Conservation (phyloP, 1,284 basidiomycete genomes). For the Apiotrichum brassicae region DNA sequence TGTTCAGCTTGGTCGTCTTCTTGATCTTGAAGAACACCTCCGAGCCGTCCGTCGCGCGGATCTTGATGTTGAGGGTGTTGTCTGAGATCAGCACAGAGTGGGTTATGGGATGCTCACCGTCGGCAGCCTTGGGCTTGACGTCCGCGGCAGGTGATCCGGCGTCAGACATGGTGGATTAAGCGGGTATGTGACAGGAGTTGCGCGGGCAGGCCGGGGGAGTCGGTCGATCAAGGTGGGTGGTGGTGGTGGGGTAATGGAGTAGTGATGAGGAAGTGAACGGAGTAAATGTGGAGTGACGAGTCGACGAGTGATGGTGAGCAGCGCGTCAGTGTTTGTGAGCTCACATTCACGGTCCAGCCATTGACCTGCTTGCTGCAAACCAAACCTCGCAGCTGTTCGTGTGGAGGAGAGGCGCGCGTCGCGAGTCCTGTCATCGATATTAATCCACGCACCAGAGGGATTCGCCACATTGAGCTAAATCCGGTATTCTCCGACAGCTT, state of each 20-base stretch:
- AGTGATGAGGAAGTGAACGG: background rate
- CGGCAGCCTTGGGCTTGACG: constrained; percentile 57
- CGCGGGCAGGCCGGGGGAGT: background rate
- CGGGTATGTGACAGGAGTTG: background rate
- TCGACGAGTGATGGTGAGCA: no score
- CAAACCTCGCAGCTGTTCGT: no score
- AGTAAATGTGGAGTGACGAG: no score
- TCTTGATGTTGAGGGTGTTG: constrained; percentile 77
- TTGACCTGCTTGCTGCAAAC: no score
- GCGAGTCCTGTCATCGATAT: no score
- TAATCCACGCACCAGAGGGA: no score
- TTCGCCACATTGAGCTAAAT: no score
- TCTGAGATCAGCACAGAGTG: constrained; percentile 40
- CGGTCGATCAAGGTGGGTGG: background rate
- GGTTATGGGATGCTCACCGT: constrained; percentile 2
- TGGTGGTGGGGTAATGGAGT: background rate
- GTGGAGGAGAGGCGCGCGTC: no score
- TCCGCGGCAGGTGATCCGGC: constrained; percentile 50
- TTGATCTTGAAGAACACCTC: constrained; percentile 99
- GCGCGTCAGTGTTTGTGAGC: no score
- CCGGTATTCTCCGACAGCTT: no score
- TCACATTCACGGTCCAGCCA: no score
- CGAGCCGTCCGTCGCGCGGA: constrained; percentile 68
- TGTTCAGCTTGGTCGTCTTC: constrained; percentile 84
- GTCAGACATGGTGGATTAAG: constrained; percentile 57